These are phyloP conservation scores for Brasenia schreberi DNA, from an alignment of 164 flowering plant genomes.

Conservation along the genomic window DNA sequence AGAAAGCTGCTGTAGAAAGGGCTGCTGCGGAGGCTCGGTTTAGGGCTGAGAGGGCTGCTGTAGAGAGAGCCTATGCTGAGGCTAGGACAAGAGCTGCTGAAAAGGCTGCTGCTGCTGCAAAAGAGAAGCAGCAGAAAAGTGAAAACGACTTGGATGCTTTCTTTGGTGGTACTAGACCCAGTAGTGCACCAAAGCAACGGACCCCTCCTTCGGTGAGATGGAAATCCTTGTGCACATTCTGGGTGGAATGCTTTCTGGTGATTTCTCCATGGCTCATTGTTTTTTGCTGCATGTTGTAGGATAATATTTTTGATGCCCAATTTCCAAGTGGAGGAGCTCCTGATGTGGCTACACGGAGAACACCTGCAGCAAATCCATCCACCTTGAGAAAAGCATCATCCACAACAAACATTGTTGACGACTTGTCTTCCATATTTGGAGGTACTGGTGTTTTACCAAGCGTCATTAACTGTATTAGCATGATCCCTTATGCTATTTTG, in stretches of 20 bases:
- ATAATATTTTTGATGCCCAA: conserved; percentile 47
- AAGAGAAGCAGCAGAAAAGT: conserved; percentile 40
- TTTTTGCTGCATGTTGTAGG: conserved; percentile 29
- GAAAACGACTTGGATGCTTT: conserved; percentile 79
- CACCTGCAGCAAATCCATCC: conserved; percentile 39
- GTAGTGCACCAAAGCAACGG: conserved; percentile 79
- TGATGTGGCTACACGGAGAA: conserved; percentile 10
- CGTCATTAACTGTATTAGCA: background rate
- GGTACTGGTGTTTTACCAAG: conserved; percentile 25
- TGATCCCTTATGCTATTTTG: background rate
- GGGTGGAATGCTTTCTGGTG: background rate
- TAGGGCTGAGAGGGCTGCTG: conserved; percentile 70
- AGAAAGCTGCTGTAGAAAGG: conserved; percentile 35
- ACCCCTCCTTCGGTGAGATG: conserved; percentile 12
- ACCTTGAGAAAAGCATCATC: conserved; percentile 72
- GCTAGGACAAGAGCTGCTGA: conserved; percentile 77
- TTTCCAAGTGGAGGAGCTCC: conserved; percentile 45
- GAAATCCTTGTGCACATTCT: background rate
- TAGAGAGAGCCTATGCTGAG: conserved; percentile 65
- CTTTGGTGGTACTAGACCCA: conserved; percentile 56
- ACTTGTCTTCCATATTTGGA: conserved; percentile 77
- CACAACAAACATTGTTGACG: conserved; percentile 69
- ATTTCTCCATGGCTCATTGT: background rate
- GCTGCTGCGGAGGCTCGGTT: conserved; percentile 43
- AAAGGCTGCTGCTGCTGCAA: conserved; percentile 63